Evolutionary conservation across 352 stramenopile genomes (phyloP), one percentile per base, ranked within the genome.

Genomic region (Bremia lactucae): DNA sequence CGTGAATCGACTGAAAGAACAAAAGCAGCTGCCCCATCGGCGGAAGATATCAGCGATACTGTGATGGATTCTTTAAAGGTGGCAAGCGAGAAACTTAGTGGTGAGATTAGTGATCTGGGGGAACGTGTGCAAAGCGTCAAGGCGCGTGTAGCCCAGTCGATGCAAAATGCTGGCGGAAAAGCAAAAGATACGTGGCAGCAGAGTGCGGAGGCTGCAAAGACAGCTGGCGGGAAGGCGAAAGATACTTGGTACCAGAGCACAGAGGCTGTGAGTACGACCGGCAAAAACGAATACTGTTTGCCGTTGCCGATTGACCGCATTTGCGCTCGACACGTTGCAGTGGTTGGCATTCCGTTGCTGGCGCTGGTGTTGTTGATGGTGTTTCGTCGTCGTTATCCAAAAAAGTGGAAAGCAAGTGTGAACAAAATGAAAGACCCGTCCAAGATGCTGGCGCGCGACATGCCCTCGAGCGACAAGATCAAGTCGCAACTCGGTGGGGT

Each of bases 191-290:
- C 28, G 28, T 33, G 28, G 28, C 28, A 33, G 5, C 28, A 33
- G 28, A 16, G 28, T 16, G n/a, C 28, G 28, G 28, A 33, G 11
- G 11, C 28, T 6, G 28, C 28, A 13, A 33, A 14, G 28, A 33
- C n/a, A 16, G 28, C 15, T 10, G 2, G 28, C 15, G 4, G n/a
- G n/a, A n/a, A n/a, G n/a, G n/a, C n/a, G n/a, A n/a, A n/a, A n/a
- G n/a, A n/a, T n/a, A n/a, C n/a, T n/a, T 83, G 66, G 70, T 41
- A 79, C 54, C 44, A 71, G 48, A 82, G 66, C 39, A 50, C 66
- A 0, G 73, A 86, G 16, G 59, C 59, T 0, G 55, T 57, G 8
- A 76, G 68, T 38, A 65, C 68, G 2, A 31, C 79, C 0, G 61
- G 47, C 4, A 50, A 67, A 16, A 66, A 67, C 16, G 57, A 71